Evolutionary conservation across 192 early-diverging fungal genomes (phyloP).

Genomic region (Coemansia furcata): DNA sequence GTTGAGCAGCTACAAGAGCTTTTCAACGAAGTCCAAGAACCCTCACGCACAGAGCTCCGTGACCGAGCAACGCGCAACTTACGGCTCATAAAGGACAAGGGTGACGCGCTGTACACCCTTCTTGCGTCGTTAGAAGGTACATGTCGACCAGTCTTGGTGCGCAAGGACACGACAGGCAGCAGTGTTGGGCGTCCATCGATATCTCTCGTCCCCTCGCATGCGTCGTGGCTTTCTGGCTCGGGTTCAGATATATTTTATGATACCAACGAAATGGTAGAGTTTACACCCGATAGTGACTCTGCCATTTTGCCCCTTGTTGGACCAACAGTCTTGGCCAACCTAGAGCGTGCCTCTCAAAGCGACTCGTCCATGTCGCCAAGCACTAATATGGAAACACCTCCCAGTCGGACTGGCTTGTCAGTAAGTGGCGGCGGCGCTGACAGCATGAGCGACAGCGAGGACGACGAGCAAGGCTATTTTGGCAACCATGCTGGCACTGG

Average conservation of each 20-base stretch:
- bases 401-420: neutral
- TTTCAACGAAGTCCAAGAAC: neutral
- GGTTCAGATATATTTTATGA: constrained; percentile 52
- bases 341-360: neutral
- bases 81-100: constrained; percentile 25
- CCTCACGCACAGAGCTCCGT: neutral
- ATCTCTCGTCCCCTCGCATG: constrained; percentile 23
- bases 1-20: constrained; percentile 21
- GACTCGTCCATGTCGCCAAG: neutral
- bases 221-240: constrained; percentile 39
- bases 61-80: constrained; percentile 11
- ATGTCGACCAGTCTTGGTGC: constrained; percentile 2
- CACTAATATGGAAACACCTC: neutral
- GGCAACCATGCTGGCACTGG: neutral
- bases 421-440: constrained; percentile 10
- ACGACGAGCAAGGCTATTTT: constrained; percentile 4
- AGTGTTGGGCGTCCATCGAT: constrained; percentile 18
- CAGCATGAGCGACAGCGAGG: constrained; percentile 15
- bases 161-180: constrained; percentile 13
- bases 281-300: constrained; percentile 18
- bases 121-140: neutral
- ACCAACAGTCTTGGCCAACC: neutral
- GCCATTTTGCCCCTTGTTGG: constrained; percentile 1
- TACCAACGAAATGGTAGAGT: constrained; percentile 51
- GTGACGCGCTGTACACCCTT: constrained; percentile 10